A percentile compares a stretch with the other conserved stretches of the same genome.
Conservation (phyloP, 805 yeast genomes). For the Ogataea polymorpha region DNA sequence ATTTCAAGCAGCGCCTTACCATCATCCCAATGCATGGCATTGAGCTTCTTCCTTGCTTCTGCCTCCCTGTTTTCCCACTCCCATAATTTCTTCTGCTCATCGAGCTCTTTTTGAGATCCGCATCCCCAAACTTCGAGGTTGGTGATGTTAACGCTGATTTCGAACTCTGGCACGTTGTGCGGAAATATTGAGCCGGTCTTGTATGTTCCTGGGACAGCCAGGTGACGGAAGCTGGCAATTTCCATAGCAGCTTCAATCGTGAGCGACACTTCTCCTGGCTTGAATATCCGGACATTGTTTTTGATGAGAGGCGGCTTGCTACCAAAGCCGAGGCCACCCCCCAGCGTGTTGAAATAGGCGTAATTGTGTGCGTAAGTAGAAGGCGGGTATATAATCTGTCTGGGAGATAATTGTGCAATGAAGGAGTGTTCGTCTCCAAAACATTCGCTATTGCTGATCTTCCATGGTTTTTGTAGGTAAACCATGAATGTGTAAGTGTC, state of each 20-base stretch:
- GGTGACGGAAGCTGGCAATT: slow-evolving; percentile 73
- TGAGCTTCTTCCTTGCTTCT: slow-evolving; percentile 67
- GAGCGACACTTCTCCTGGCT: slow-evolving; percentile 76
- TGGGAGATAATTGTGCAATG: slow-evolving; percentile 69
- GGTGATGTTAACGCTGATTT: slow-evolving; percentile 65
- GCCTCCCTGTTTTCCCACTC: slow-evolving; percentile 93
- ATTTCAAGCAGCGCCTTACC: slow-evolving; percentile 82
- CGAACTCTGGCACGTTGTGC: slow-evolving; percentile 44
- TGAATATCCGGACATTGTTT: slow-evolving; percentile 40
- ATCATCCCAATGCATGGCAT: slow-evolving; percentile 65
- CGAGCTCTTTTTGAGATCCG: slow-evolving; percentile 74
- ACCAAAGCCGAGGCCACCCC: slow-evolving; percentile 87
- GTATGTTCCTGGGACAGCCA: slow-evolving; percentile 53
- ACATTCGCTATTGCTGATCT: slow-evolving; percentile 59
- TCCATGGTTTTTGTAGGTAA: slow-evolving; percentile 73
- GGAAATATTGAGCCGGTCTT: slow-evolving; percentile 34
- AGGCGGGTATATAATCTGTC: slow-evolving; percentile 49
- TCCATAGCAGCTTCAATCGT: slow-evolving; percentile 78
- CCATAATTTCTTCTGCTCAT: slow-evolving; percentile 75
- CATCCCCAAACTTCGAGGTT: slow-evolving; percentile 92
- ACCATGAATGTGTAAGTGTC: slow-evolving; percentile 55
- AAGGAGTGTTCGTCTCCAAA: slow-evolving; percentile 62
- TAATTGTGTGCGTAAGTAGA: slow-evolving; percentile 26
- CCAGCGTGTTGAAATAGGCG: slow-evolving; percentile 66
- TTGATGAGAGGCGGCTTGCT: slow-evolving; percentile 58